Percentiles rank a stretch among this genome's conserved stretches.
These are phyloP conservation scores for Rhodotorula diobovata DNA, from an alignment of 768 basidiomycete genomes.

Conservation along the genomic window DNA sequence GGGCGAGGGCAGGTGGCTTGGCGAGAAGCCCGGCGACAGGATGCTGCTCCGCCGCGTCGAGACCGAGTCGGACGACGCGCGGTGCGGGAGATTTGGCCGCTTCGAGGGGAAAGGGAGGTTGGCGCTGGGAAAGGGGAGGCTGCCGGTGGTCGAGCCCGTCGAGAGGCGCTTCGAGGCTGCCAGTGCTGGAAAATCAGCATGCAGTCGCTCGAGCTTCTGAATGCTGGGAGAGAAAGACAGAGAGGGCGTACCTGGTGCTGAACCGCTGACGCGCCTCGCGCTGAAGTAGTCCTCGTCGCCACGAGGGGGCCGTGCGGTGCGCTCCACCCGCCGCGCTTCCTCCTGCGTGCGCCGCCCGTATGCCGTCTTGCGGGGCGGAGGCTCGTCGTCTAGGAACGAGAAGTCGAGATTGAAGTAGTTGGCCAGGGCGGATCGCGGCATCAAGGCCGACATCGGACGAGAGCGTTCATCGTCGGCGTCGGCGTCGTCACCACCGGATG, in stretches of 20 bases:
- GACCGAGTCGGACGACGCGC: constrained; percentile 1
- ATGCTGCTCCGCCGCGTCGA: background rate
- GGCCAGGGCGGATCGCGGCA: constrained; percentile 23
- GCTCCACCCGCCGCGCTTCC: background rate
- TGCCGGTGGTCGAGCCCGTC: background rate
- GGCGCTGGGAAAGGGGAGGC: background rate
- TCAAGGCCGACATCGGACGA: background rate
- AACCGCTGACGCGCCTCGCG: background rate
- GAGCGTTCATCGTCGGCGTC: background rate
- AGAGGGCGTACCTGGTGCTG: background rate
- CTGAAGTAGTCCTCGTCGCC: constrained; percentile 2
- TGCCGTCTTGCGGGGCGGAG: constrained; percentile 3
- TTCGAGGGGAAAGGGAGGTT: constrained; percentile 25
- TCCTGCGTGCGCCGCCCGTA: background rate
- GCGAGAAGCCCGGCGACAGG: background rate
- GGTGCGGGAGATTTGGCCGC: background rate
- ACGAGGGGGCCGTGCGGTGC: background rate
- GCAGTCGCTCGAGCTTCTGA: too few relatives aligned
- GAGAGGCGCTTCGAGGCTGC: background rate
- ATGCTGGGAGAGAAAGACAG: too few relatives aligned
- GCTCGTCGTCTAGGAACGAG: constrained; percentile 34
- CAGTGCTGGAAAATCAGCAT: background rate
- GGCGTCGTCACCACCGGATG: too few relatives aligned
- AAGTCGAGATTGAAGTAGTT: constrained; percentile 36
- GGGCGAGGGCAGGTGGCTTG: background rate